phyloP scores from a whole-genome alignment of 2,329 filamentous ascomycete genomes.

The Fusarium sambucinum region DNA sequence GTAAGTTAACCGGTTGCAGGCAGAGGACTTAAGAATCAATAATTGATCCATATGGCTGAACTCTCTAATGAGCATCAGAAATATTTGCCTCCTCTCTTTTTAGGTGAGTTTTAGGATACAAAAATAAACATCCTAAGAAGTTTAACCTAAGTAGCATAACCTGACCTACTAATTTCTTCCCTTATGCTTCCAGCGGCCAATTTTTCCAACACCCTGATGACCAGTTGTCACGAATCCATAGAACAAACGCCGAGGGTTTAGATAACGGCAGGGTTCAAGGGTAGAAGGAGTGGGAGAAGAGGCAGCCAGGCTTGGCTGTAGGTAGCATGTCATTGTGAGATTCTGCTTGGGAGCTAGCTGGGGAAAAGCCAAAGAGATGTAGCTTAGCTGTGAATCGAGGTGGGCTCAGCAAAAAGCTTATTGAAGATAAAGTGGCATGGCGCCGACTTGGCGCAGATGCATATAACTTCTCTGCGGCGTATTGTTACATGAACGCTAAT shows the following conservation, averaged over 20 bases:
- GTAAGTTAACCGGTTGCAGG: neutral
- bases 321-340: constrained; percentile 23
- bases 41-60: neutral
- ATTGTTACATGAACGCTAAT: constrained; percentile 1
- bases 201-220: too few species aligned
- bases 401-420: constrained; percentile 48
- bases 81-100: too few species aligned
- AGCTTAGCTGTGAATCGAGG: constrained; percentile 21
- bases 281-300: neutral
- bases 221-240: neutral
- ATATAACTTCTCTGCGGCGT: neutral
- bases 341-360: constrained; percentile 25
- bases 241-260: neutral
- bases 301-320: neutral
- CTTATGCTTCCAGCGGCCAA: too few species aligned
- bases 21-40: neutral
- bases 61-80: too few species aligned
- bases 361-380: constrained; percentile 5
- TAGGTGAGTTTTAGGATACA: too few species aligned
- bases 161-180: too few species aligned
- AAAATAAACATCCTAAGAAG: too few species aligned
- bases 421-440: constrained; percentile 43
- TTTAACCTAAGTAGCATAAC: too few species aligned
- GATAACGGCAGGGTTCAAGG: neutral
- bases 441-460: constrained; percentile 43